phyloP scores from a whole-genome alignment of 352 stramenopile species.

The Globisporangium alternatum region DNA sequence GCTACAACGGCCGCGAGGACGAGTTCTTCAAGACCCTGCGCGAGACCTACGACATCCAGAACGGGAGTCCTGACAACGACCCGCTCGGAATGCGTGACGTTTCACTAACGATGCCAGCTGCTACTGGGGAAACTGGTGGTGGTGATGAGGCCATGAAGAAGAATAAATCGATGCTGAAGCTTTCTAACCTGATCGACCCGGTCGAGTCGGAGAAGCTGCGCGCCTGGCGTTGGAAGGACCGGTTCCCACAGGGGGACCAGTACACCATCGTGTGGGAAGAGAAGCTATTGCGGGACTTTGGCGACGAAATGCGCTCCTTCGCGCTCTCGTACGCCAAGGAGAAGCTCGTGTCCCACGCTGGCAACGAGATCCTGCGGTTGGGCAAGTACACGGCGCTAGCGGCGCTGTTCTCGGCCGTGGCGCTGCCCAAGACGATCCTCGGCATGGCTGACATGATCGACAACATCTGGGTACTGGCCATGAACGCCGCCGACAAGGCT shows the following conservation, averaged over 20 bases:
- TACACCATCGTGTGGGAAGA: conserved; percentile 83
- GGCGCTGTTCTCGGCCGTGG: conserved; percentile 69
- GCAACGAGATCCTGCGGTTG: conserved; percentile 44
- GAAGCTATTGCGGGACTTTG: conserved; percentile 60
- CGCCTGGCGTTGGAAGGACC: conserved; percentile 81
- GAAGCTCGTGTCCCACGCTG: conserved; percentile 61
- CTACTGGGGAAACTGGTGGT: not conserved
- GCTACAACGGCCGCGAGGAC: conserved; percentile 80
- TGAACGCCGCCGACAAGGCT: conserved; percentile 68
- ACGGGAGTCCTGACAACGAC: conserved; percentile 24
- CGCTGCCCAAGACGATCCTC: conserved; percentile 69
- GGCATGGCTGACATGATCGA: conserved; percentile 75
- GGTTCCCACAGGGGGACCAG: conserved; percentile 76
- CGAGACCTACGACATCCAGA: conserved; percentile 45
- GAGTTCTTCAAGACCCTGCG: conserved; percentile 78
- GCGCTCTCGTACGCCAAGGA: conserved; percentile 36
- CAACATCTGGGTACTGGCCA: conserved; percentile 78
- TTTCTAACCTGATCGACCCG: conserved; percentile 7
- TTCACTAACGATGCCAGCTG: no score
- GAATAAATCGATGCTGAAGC: conserved; percentile 3
- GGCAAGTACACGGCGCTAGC: conserved; percentile 74
- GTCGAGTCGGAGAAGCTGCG: conserved; percentile 27
- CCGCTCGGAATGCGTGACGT: conserved; percentile 31
- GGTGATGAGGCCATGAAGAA: not conserved
- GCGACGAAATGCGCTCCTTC: conserved; percentile 81